These are phyloP conservation scores for Prunus yedoensis DNA, from an alignment of 331 rosid species.

Conservation along the genomic window DNA sequence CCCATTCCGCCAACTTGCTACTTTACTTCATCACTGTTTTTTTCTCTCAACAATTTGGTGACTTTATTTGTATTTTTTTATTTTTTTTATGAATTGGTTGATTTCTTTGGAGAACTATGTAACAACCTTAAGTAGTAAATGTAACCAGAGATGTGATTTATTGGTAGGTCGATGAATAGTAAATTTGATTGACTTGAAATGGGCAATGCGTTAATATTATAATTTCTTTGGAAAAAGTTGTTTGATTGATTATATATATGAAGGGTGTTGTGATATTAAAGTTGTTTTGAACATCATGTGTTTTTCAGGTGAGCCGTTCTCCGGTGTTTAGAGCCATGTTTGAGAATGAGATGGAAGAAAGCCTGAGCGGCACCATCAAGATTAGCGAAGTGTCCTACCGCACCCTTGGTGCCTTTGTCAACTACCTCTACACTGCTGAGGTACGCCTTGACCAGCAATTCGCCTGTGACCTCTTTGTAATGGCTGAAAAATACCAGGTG, in stretches of 20 bases:
- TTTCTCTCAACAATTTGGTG: too few relatives aligned
- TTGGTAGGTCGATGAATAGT: too few relatives aligned
- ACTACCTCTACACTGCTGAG: conserved; percentile 73
- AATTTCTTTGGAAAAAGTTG: not conserved
- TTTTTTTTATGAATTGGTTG: too few relatives aligned
- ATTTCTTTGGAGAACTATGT: too few relatives aligned
- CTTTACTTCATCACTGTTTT: not conserved
- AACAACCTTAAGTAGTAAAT: too few relatives aligned
- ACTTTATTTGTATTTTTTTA: not conserved
- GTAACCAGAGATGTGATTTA: too few relatives aligned
- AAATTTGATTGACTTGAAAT: too few relatives aligned
- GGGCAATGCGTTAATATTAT: too few relatives aligned
- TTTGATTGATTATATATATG: not conserved
- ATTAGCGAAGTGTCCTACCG: conserved; percentile 60
- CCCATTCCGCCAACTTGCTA: not conserved
- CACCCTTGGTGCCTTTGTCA: conserved; percentile 70
- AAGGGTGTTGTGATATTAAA: not conserved
- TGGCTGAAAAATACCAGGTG: conserved; percentile 80
- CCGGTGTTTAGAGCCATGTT: conserved; percentile 90
- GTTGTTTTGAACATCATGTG: not conserved
- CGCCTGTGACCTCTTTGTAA: conserved; percentile 52
- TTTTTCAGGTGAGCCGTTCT: conserved; percentile 46
- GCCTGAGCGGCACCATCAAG: conserved; percentile 72
- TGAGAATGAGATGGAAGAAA: conserved; percentile 83
- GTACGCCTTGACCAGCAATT: conserved; percentile 49